These are phyloP conservation scores for Penicillium macrosclerotiorum DNA, from an alignment of 495 filamentous ascomycete species.

Conservation along the genomic window DNA sequence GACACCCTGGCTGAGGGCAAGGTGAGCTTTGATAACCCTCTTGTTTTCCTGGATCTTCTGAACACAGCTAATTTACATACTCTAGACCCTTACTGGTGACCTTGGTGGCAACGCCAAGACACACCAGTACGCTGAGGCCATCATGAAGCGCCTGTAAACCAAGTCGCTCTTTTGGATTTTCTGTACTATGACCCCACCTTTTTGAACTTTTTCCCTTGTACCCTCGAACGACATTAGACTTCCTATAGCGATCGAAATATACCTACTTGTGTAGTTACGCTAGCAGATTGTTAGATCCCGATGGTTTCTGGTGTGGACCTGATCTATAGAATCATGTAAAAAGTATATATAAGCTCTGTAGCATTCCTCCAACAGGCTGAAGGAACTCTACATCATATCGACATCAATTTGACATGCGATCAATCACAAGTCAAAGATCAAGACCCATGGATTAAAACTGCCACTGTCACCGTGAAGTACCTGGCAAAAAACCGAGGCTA, in stretches of 20 bases:
- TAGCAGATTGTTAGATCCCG: slow-evolving; percentile 1
- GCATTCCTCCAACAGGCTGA: too few species aligned
- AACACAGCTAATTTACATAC: slow-evolving; percentile 12
- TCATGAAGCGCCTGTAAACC: slow-evolving; percentile 77
- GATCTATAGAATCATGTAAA: background rate
- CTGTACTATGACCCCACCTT: slow-evolving; percentile 39
- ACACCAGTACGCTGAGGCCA: slow-evolving; percentile 83
- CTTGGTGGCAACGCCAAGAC: slow-evolving; percentile 94
- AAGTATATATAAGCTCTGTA: too few species aligned
- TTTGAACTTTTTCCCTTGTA: slow-evolving; percentile 34
- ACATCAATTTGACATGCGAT: too few species aligned
- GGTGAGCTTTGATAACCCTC: slow-evolving; percentile 42
- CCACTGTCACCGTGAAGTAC: too few species aligned
- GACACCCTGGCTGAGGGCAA: slow-evolving; percentile 93
- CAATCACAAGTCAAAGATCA: too few species aligned
- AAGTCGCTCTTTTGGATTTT: slow-evolving; percentile 22
- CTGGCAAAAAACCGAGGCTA: too few species aligned
- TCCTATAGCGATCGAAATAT: slow-evolving; percentile 45
- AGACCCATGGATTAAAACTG: too few species aligned
- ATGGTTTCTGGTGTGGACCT: background rate
- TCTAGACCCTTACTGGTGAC: slow-evolving; percentile 80
- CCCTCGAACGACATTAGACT: slow-evolving; percentile 45
- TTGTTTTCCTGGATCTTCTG: background rate
- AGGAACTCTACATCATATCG: too few species aligned
- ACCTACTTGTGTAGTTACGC: slow-evolving; percentile 33